Evolutionary conservation across 1,284 basidiomycete species (phyloP), one percentile per base, ranked within the genome.

Genomic region (Papiliotrema fonsecae): DNA sequence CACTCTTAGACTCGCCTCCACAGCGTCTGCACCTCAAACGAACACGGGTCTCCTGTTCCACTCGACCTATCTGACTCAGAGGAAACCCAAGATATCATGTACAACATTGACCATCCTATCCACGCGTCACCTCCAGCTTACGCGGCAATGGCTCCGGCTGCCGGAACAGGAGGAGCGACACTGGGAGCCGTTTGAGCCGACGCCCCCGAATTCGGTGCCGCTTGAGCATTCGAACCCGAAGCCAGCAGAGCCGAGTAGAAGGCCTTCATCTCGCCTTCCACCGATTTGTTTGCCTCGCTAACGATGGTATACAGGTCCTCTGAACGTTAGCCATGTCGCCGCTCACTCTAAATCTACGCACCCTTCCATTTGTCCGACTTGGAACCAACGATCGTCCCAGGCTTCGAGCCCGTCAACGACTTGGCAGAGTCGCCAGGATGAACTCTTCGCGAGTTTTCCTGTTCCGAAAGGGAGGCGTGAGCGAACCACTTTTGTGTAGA

Each of bases 351-450:
- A 6, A 21, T n/a, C n/a, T 22, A 53, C 61, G 51, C 42, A 65
- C 63, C 53, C 28, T 56, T 54, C 60, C 61, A 65, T n/a, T 48
- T 40, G 6, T 50, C 46, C n/a, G 56, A 49, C 10, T 48, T 46
- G 13, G 45, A 51, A 11, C 41, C 49, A 6, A 55, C 52, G 4
- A 44, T 30, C 2, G 43, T 46, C 4, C 61, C 61, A 16, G 55
- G 45, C 25, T 36, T 37, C 22, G 62, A 31, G 5, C 64, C 64
- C 19, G 54, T 47, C 14, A 64, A 36, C 14, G 60, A 47, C 25
- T 41, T 28, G 1, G 52, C 54, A 2, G 45, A 42, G 5, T 54
- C 49, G 3, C 57, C 58, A 7, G 58, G 57, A 19, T 16, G 14
- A 2, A 47, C 45, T 6, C 56, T 27, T 6, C 16, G 18, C 18